Conservation (phyloP, 2,329 filamentous ascomycete species). For the Phaeosphaeria sp. region DNA sequence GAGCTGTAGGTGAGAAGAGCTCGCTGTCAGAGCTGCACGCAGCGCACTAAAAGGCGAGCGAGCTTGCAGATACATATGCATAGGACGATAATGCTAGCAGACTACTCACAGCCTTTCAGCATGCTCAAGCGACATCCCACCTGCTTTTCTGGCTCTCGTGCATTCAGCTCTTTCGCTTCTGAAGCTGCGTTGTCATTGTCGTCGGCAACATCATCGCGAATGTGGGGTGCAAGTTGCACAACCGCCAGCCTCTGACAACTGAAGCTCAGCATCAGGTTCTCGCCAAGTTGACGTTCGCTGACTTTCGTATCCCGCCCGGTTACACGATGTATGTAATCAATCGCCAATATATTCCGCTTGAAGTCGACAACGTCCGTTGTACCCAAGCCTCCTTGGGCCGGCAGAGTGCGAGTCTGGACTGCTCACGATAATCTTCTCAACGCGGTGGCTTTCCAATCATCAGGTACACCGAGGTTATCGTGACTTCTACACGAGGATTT, state of each 20-base stretch:
- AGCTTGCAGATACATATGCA: background rate
- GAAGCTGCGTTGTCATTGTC: background rate
- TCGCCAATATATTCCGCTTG: conserved; percentile 38
- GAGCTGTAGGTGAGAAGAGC: background rate
- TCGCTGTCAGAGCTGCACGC: background rate
- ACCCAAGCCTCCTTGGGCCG: conserved; percentile 20
- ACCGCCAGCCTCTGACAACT: conserved; percentile 1
- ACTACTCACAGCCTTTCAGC: background rate
- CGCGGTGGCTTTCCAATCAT: conserved; percentile 12
- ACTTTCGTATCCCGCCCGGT: conserved; percentile 21
- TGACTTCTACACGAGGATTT: conserved; percentile 25
- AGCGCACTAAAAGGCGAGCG: background rate
- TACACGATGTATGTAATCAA: conserved; percentile 42
- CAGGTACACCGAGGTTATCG: conserved; percentile 17
- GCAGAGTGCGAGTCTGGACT: conserved; percentile 34
- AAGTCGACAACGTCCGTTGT: conserved; percentile 26
- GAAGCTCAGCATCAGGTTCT: background rate
- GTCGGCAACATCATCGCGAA: background rate
- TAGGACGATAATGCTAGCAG: background rate
- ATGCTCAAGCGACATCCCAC: background rate
- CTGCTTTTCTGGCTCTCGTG: background rate
- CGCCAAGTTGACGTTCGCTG: conserved; percentile 23
- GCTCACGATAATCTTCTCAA: conserved; percentile 17
- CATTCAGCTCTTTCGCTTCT: background rate
- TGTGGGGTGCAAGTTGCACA: background rate